These are phyloP conservation scores for Solanum pimpinellifolium DNA, from an alignment of 257 asterid genomes.

Conservation along the genomic window DNA sequence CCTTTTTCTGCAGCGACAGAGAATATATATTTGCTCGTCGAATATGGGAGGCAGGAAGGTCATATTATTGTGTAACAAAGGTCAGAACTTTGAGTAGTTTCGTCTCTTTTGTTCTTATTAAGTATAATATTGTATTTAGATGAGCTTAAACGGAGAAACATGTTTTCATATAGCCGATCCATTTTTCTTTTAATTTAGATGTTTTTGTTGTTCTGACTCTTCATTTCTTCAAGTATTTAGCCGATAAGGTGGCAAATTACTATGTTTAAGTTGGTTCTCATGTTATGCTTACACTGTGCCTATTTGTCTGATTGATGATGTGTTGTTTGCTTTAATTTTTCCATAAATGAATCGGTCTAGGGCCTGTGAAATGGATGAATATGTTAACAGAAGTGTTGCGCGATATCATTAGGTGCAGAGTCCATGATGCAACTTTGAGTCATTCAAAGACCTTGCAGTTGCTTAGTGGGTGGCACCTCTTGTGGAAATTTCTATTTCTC, in stretches of 20 bases:
- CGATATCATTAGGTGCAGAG: neutral
- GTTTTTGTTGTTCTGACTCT: neutral
- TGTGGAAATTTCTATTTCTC: neutral
- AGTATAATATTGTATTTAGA: neutral
- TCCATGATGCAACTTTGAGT: neutral
- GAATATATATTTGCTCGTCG: slow-evolving; percentile 89
- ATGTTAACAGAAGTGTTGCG: neutral
- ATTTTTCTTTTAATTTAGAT: neutral
- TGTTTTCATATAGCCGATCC: neutral
- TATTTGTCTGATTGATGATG: neutral
- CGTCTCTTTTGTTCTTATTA: neutral
- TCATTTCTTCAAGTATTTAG: neutral
- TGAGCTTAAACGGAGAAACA: neutral
- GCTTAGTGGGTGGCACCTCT: neutral
- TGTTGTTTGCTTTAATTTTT: neutral
- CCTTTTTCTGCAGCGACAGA: slow-evolving; percentile 91
- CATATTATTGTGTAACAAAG: slow-evolving; percentile 84
- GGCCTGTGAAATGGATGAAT: neutral
- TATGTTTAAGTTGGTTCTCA: neutral
- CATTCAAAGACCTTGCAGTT: neutral
- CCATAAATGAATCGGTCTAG: neutral
- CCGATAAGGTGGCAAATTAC: neutral
- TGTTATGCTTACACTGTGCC: neutral
- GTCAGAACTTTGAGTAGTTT: slow-evolving; percentile 6
- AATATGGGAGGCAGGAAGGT: slow-evolving; percentile 83